Base-by-base conservation (phyloP, 129 eudicot genomes). In the Tagetes patula region DNA sequence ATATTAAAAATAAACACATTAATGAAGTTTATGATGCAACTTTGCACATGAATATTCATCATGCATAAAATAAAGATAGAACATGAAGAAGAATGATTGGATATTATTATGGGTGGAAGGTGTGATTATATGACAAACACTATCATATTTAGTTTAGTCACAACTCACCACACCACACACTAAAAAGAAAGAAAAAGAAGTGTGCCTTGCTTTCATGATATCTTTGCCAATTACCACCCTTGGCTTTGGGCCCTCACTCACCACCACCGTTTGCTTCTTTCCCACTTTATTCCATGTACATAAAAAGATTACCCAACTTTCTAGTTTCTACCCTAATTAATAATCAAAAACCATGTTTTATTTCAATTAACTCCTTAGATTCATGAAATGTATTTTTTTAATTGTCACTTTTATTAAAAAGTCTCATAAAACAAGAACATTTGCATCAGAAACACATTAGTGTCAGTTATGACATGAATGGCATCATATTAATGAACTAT, bases 171-270 rank as follows among this genome's bases (percentile, higher is more conserved):
- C 45, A 49, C 54, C 74, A 50, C 74, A 46, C n/a, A 58, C 12
- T 1, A 75, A 75, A 75, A 52, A 49, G 12, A 50, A 49, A 72
- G 42, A 33, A 76, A 76, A 59, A 76, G 67, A 76, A 76, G 69
- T 53, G 73, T 66, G 73, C 67, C 73, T 76, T 76, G 75, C 75
- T 76, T 76, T 76, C 80, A 76, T 76, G 63, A 76, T 76, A 76
- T 55, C 60, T 69, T 58, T 69, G 72, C 58, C 67, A 54, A 67
- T 76, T 69, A 62, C 43, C 70, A 74, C 65, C 79, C 72, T 49
- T 48, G 69, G 33, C 72, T 58, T 76, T 77, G 75, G 81, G 61
- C 75, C 80, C 81, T 77, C 81, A 77, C 53, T 34, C 41, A 59
- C 81, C 73, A 65, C 73, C 73, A 68, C 42, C 80, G 55, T 46